phyloP scores from a whole-genome alignment of 2,329 filamentous ascomycete species.

The Stachybotrys echinatus region DNA sequence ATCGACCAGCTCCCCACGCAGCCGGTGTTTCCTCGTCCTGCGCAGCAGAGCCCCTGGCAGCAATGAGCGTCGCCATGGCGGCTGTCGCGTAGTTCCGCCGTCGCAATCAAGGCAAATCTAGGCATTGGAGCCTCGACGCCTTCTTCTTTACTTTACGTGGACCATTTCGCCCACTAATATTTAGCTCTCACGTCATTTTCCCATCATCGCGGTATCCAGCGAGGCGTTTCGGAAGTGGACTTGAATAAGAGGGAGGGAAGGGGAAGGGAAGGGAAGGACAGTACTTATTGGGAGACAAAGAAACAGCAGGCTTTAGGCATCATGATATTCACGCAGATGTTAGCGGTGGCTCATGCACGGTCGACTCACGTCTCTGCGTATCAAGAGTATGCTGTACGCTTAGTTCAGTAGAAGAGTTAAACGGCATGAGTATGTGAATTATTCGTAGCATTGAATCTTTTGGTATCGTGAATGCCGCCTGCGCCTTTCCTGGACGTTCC shows the following conservation, averaged over 20 bases:
- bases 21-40: conserved; percentile 80
- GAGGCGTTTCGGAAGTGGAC: conserved; percentile 22
- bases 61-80: conserved; percentile 28
- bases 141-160: background rate
- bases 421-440: background rate
- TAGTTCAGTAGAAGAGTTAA: background rate
- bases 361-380: background rate
- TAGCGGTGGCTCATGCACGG: background rate
- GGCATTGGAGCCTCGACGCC: no score
- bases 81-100: no score
- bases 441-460: background rate
- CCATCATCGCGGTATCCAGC: conserved; percentile 18
- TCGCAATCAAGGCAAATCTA: no score
- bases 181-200: background rate
- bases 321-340: no score
- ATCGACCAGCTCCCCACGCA: conserved; percentile 74
- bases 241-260: conserved; percentile 3
- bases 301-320: no score
- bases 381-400: background rate
- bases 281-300: no score
- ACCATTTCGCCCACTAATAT: background rate
- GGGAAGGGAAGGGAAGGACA: background rate
- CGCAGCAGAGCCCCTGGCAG: conserved; percentile 58
- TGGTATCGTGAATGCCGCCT: background rate
- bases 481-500: background rate